Base-by-base conservation (phyloP, 768 basidiomycete genomes). In the Suillus hirtellus region DNA sequence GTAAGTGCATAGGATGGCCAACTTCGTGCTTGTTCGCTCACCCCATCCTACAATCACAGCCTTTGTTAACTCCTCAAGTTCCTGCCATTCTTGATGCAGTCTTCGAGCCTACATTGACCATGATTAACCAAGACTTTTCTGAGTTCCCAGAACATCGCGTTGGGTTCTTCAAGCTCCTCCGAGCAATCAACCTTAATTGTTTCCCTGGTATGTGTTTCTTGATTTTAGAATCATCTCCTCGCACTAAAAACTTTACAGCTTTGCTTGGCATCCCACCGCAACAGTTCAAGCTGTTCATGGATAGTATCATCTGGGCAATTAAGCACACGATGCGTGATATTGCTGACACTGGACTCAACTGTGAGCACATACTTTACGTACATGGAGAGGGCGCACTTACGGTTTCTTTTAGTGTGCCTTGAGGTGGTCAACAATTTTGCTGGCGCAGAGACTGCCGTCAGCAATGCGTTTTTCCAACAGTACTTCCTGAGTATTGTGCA, bases 61-160 rank as follows among this genome's bases (percentile, higher is more conserved):
- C 83, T 27, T 83, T 95, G 49, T 83, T 98, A 60, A 96, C 92
- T 11, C 92, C 95, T 6, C 95, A 98, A 86, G 90, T 99, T 19
- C 92, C 93, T 3, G 91, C 96, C 10, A 92, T 97, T 64, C 84
- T 99, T 58, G 96, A 99, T 70, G 95, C 96, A 11, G 93, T 99
- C 55, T 99, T 99, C 72, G 96, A 98, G 76, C 92, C 93, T 50
- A 99, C 97, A 4, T 79, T 99, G 63, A 90, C 88, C 70, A 99
- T 99, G 97, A 99, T 99, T 75, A 99, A 98, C 76, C 93, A 97
- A 82, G 96, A 99, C 80, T 96, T 99, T 68, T 81, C 96, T n/a
- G 97, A 99, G 77, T 99, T 85, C 80, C 97, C 97, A 10, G 97
- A 99, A 74, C 96, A 99, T 74, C 92, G 97, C 63, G 89, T 90